Evolutionary conservation across 192 early-diverging fungal genomes (phyloP).

Genomic region (Coemansia aciculifera): DNA sequence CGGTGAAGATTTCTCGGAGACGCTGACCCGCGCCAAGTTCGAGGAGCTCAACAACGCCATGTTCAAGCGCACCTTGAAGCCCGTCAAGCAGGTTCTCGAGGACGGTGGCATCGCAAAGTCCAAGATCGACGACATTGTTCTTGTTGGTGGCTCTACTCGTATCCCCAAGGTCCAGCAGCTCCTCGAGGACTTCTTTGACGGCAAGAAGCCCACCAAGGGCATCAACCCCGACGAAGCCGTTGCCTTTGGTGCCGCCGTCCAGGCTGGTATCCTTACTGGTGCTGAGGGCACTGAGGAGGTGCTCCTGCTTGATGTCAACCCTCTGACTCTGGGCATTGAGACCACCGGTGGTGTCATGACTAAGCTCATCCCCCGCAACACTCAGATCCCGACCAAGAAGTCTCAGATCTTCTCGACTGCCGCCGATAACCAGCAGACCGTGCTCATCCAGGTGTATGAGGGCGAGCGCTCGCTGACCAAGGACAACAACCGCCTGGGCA

Average conservation of each 20-base stretch:
- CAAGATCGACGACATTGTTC: slow-evolving; percentile 91
- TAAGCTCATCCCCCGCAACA: slow-evolving; percentile 94
- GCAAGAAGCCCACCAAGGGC: slow-evolving; percentile 87
- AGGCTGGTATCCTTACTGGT: slow-evolving; percentile 97
- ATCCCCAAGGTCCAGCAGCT: slow-evolving; percentile 95
- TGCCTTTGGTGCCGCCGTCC: slow-evolving; percentile 96
- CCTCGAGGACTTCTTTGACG: slow-evolving; percentile 85
- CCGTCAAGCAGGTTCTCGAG: slow-evolving; percentile 95
- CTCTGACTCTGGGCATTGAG: slow-evolving; percentile 97
- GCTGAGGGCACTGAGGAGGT: slow-evolving; percentile 96
- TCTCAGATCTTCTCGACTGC: slow-evolving; percentile 98
- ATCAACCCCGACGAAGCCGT: slow-evolving; percentile 99
- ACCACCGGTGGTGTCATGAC: slow-evolving; percentile 98
- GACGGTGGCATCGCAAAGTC: slow-evolving; percentile 81
- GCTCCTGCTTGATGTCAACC: slow-evolving; percentile 94
- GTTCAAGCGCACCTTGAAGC: slow-evolving; percentile 84
- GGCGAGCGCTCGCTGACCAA: slow-evolving; percentile 95
- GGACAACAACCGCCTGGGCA: slow-evolving; percentile 98
- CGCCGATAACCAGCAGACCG: slow-evolving; percentile 95
- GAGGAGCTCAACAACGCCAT: slow-evolving; percentile 80
- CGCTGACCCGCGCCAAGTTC: slow-evolving; percentile 86
- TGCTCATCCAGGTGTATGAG: slow-evolving; percentile 97
- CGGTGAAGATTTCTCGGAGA: slow-evolving; percentile 73
- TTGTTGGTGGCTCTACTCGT: slow-evolving; percentile 98
- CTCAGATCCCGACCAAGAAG: slow-evolving; percentile 99